A percentile compares a stretch with the other conserved stretches of the same genome.
phyloP scores from a whole-genome alignment of 805 yeast species.

The Saturnispora halmiae region DNA sequence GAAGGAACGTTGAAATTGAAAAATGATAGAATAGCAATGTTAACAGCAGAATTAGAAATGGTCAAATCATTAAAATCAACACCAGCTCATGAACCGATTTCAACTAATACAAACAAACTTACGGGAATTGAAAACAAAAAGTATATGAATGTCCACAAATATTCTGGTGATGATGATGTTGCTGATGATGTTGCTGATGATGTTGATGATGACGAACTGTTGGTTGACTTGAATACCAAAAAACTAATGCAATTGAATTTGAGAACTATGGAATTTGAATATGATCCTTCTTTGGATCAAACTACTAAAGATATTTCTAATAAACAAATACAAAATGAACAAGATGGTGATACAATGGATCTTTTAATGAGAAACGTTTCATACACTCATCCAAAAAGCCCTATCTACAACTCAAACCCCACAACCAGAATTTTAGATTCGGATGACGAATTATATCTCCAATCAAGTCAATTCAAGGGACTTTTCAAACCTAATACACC shows the following conservation, averaged over 20 bases:
- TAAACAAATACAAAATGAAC: too few species aligned
- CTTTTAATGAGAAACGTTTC: background rate
- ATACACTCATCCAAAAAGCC: background rate
- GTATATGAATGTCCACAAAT: too few species aligned
- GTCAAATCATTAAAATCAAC: background rate
- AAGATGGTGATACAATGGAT: background rate
- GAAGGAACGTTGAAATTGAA: background rate
- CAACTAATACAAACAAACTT: background rate
- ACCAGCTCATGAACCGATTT: background rate
- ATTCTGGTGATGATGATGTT: background rate
- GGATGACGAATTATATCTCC: slow-evolving; percentile 7
- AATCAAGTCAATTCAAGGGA: background rate
- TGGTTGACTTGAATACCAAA: slow-evolving; percentile 3
- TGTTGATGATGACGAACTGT: too few species aligned
- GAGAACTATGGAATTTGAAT: slow-evolving; percentile 6
- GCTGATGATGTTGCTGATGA: background rate
- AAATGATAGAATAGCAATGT: background rate
- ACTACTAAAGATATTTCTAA: background rate
- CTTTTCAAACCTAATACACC: too few species aligned
- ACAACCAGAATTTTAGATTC: background rate
- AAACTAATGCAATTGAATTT: slow-evolving; percentile 7
- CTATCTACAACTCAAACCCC: slow-evolving; percentile 10
- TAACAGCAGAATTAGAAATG: background rate
- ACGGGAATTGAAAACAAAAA: background rate
- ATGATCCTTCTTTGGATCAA: background rate